These are phyloP conservation scores for Vitis riparia DNA, from an alignment of 164 flowering plant species.

Conservation along the genomic window DNA sequence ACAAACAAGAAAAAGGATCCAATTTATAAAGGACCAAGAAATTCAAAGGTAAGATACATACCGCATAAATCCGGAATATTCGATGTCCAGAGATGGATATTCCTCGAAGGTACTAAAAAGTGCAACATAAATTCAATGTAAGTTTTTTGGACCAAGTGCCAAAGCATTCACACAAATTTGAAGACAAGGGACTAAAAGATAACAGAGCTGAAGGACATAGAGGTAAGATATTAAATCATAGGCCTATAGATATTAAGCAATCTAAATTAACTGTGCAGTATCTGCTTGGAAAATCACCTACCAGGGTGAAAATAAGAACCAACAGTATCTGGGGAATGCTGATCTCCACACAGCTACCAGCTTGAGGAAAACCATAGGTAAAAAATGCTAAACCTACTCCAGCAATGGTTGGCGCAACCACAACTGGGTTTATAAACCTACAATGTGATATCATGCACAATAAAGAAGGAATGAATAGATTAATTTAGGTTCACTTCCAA, in stretches of 20 bases:
- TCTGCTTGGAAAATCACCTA: slow-evolving; percentile 29
- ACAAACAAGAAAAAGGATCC: not conserved
- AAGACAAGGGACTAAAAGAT: not conserved
- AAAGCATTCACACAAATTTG: slow-evolving; percentile 1
- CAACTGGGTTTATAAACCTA: slow-evolving; percentile 90
- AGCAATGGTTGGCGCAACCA: slow-evolving; percentile 91
- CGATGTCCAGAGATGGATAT: slow-evolving; percentile 70
- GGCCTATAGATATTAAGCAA: not conserved
- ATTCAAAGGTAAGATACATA: slow-evolving; percentile 26
- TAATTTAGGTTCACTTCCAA: not conserved
- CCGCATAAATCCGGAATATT: slow-evolving; percentile 84
- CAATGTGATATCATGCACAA: slow-evolving; percentile 6
- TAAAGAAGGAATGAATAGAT: not conserved
- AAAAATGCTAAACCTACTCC: slow-evolving; percentile 93
- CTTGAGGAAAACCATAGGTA: slow-evolving; percentile 92
- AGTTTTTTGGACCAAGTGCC: not conserved
- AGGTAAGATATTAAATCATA: not conserved
- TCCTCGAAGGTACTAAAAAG: slow-evolving; percentile 77
- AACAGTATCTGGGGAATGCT: slow-evolving; percentile 73
- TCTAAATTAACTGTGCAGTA: not conserved
- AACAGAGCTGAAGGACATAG: not conserved
- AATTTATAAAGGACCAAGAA: not conserved
- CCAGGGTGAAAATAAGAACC: slow-evolving; percentile 81
- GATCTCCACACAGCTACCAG: slow-evolving; percentile 85
- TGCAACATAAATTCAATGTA: not conserved